phyloP scores from a whole-genome alignment of 345 rosid genomes.

The Heritiera fomes region DNA sequence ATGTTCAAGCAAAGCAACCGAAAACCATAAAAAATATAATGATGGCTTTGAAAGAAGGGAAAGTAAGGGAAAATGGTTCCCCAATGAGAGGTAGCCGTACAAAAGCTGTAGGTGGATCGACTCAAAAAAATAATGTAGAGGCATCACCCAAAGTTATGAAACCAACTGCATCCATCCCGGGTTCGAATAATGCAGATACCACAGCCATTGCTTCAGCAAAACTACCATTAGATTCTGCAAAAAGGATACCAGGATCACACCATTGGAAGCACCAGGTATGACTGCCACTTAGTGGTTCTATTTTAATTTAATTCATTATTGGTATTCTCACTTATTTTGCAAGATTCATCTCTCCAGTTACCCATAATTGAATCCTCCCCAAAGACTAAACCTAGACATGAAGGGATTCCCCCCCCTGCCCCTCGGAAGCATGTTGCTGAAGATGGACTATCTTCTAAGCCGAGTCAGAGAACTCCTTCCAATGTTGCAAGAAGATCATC shows the following conservation, averaged over 20 bases:
- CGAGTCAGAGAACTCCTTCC: slow-evolving; percentile 78
- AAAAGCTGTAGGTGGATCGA: slow-evolving; percentile 46
- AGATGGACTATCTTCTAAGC: slow-evolving; percentile 55
- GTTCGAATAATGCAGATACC: slow-evolving; percentile 51
- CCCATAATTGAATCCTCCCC: slow-evolving; percentile 58
- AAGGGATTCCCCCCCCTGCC: slow-evolving; percentile 58
- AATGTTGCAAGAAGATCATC: slow-evolving; percentile 55
- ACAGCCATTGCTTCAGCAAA: slow-evolving; percentile 42
- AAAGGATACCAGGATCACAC: slow-evolving; percentile 51
- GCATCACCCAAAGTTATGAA: slow-evolving; percentile 65
- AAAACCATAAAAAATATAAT: slow-evolving; percentile 79
- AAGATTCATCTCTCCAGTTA: slow-evolving; percentile 45
- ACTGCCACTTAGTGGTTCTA: slow-evolving; percentile 17
- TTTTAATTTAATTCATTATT: slow-evolving; percentile 10
- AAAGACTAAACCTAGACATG: slow-evolving; percentile 71
- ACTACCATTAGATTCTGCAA: slow-evolving; percentile 51
- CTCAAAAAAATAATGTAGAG: slow-evolving; percentile 57
- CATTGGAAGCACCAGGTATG: slow-evolving; percentile 76
- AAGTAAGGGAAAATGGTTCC: slow-evolving; percentile 79
- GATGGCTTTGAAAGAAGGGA: slow-evolving; percentile 94
- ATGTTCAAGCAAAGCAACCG: slow-evolving; percentile 67
- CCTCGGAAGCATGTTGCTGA: slow-evolving; percentile 51
- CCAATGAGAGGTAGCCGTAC: slow-evolving; percentile 70
- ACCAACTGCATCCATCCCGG: slow-evolving; percentile 48
- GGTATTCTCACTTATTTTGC: slow-evolving; percentile 18